These are phyloP conservation scores for Leucocoprinus gongylophorus DNA, from an alignment of 1,284 basidiomycete species.

Conservation along the genomic window DNA sequence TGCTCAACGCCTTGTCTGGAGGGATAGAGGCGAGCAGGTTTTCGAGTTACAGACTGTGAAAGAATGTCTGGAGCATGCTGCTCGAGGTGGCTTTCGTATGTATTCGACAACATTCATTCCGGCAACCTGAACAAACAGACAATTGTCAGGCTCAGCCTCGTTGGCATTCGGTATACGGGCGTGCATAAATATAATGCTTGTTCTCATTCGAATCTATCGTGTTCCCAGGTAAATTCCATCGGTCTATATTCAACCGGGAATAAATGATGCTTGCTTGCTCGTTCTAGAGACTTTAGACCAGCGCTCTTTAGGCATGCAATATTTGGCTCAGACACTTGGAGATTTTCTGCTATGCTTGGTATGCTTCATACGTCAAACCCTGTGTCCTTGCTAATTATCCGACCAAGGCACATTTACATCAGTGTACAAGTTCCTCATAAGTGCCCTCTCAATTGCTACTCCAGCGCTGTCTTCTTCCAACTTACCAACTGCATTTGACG, in stretches of 20 bases:
- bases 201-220: conserved; percentile 60
- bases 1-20: conserved; percentile 76
- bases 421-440: conserved; percentile 78
- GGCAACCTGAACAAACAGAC: not conserved
- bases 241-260: not conserved
- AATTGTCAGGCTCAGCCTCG: conserved; percentile 61
- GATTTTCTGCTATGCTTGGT: conserved; percentile 86
- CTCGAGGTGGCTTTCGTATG: conserved; percentile 70
- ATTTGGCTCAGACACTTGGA: conserved; percentile 71
- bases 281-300: conserved; percentile 43
- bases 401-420: conserved; percentile 67
- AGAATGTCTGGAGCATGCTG: conserved; percentile 70
- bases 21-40: conserved; percentile 71
- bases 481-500: conserved; percentile 28
- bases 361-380: conserved; percentile 17
- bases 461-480: conserved; percentile 37
- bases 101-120: conserved; percentile 17
- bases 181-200: conserved; percentile 72
- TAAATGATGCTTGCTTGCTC: not conserved
- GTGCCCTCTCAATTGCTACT: conserved; percentile 76
- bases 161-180: conserved; percentile 77
- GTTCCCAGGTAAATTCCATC: conserved; percentile 47
- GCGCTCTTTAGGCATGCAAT: conserved; percentile 67
- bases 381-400: not conserved
- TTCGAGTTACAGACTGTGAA: conserved; percentile 61